Base-by-base conservation (phyloP, 495 filamentous ascomycete genomes). In the Penicillium pulvis region DNA sequence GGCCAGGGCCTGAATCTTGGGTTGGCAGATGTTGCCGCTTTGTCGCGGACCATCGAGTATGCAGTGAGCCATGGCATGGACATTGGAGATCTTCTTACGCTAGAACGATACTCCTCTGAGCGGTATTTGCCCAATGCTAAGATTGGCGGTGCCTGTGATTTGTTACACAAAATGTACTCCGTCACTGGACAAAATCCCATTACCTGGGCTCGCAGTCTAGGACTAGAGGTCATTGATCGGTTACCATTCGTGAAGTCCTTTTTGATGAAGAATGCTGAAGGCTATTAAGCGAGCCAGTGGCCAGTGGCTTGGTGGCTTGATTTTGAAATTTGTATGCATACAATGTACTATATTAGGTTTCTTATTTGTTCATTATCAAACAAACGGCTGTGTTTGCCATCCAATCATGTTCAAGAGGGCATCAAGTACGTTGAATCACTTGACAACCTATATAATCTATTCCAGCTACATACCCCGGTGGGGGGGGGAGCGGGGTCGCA, bases 1-100 rank as follows among this genome's bases (percentile, higher is more conserved):
- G 94, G 94, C 6, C 94, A 98, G 70, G 94, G 94, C 1, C 82
- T 98, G 16, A 98, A 98, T 67, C 91, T 95, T 64, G 94, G 94
- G 4, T 85, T 96, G 55, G 91, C 84, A 17, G 94, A 98, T 69
- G 87, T 93, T 1, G 84, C 90, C 52, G 85, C 87, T 41, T 81
- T 98, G 7, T 85, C 84, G 9, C 76, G 77, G 44, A 87, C 85
- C 0, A 87, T 98, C 52, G 83, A 87, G 60, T 87, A 87, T 56
- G 91, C 91, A 6, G 87, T 95, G 23, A 75, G 74, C 45, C 86
- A 93, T 65, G 94, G 95, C 1, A 87, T 89, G 78, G 94, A 98
- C 71, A 85, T 97, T 30, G 91, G 91, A 30, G 80, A 80, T 42
- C 63, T 82, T 23, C 83, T 93, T 71, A 84, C 85, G 1, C 79